Base-by-base conservation (phyloP, 306 rosid species). In the Herpetospermum pedunculosum region DNA sequence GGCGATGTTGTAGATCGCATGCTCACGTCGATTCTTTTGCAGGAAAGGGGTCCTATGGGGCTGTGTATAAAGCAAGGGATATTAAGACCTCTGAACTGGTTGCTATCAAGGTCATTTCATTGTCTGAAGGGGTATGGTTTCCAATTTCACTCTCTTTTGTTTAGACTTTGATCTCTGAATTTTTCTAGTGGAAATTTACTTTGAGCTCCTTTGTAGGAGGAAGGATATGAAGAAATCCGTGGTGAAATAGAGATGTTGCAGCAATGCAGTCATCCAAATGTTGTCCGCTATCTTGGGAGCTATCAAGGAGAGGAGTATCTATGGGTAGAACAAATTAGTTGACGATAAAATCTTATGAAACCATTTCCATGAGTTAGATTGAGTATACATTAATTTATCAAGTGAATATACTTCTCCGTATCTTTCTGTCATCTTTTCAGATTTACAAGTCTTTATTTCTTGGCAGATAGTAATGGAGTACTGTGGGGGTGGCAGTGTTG, bases 381-480 rank as follows among this genome's bases (percentile, higher is more conserved):
- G 26, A 16, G 41, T 38, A 34, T 76, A 16, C 12, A 32, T 47
- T 58, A 3, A 11, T 10, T 57, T 52, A 4, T 72, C 44, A 12
- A 7, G 41, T 77, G 68, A n/a, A 72, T 77, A 37, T 41, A 25
- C 21, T 77, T 49, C 47, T 48, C 37, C 57, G 53, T 73, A 52
- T 58, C 15, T 77, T 16, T 57, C 72, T 70, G 49, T 29, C 30
- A 78, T 82, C 64, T 74, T 41, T 49, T 67, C 52, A 58, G 72
- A 79, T 54, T 80, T 80, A 80, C 77, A 81, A 77, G 76, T 71
- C n/a, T 81, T 82, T 58, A 59, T 75, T 67, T 86, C 55, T 75
- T 79, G 87, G 87, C 97, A 94, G 99, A 94, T 94, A 84, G 99
- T 94, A 80, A 94, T 94, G 99, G 99, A 94, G 81, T 91, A 91